Evolutionary conservation across 2,329 filamentous ascomycete species (phyloP), one percentile per base, ranked within the genome.

Genomic region (Colletotrichum noveboracense): DNA sequence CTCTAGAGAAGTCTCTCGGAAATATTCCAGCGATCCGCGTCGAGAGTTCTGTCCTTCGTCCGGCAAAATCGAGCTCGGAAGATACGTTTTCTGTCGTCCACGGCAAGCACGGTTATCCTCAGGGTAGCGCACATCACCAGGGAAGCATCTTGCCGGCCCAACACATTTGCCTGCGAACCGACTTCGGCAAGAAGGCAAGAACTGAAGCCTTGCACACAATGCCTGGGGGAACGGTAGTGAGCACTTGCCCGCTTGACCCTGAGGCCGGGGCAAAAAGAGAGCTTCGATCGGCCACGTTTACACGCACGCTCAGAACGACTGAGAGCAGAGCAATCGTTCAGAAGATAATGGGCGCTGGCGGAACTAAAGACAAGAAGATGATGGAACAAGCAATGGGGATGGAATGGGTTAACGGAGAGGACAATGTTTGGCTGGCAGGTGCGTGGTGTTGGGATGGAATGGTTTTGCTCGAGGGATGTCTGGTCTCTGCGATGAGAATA

Each of bases 371-470:
- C 32, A 34, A 34, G 6, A 34, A 34, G 32, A 34, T 30, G 30
- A 30, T 34, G 32, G 32, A 34, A 14, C 32, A 34, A 34, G 12
- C 12, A 34, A 34, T 34, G 12, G 32, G 32, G 6, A 34, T 13
- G 32, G 32, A 34, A 34, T 34, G 32, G 32, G 32, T 34, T 6
- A 92, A 90, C 73, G 90, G 90, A 0, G 83, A 90, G 66, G 85
- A 86, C 9, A 86, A 87, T 55, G 87, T 93, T 0, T 92, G 88
- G 86, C 79, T 92, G 14, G 85, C 87, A 1, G 91, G 91, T 7
- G 89, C 89, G 0, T 93, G 91, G 91, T 93, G 90, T 78, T 92
- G 91, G 91, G 91, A 93, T 80, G 91, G 91, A 4, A 90, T 93
- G 90, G 90, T 93, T 2, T 78, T 93, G 18, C 80, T 93, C 5